These are phyloP conservation scores for Aegle marmelos DNA, from an alignment of 345 rosid species.

Conservation along the genomic window DNA sequence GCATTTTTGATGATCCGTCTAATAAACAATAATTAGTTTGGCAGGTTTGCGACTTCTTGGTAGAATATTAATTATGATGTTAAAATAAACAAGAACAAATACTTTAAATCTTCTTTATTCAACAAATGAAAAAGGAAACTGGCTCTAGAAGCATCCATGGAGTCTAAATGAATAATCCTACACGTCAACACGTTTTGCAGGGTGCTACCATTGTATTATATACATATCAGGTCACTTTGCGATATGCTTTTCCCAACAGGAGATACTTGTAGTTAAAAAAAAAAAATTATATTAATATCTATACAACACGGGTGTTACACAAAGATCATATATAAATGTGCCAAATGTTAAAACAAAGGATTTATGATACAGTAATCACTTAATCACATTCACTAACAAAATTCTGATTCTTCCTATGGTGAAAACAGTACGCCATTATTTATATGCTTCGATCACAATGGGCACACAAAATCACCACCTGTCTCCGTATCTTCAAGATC, in stretches of 20 bases:
- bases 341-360: background rate
- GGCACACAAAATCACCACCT: slow-evolving; percentile 58
- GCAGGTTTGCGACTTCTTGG: background rate
- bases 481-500: slow-evolving; percentile 47
- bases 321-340: background rate
- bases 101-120: no score
- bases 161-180: background rate
- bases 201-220: background rate
- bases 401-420: background rate
- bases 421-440: slow-evolving; percentile 7
- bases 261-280: background rate
- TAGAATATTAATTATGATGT: background rate
- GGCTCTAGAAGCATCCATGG: background rate
- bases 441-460: slow-evolving; percentile 24
- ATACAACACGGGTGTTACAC: background rate
- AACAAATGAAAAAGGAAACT: background rate
- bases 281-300: background rate
- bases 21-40: background rate
- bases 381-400: background rate
- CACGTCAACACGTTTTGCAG: background rate
- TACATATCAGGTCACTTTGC: background rate
- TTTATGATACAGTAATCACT: background rate
- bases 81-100: background rate
- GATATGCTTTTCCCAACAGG: background rate
- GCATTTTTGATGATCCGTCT: background rate